phyloP scores from a whole-genome alignment of 306 rosid genomes.

The Fragaria iinumae region DNA sequence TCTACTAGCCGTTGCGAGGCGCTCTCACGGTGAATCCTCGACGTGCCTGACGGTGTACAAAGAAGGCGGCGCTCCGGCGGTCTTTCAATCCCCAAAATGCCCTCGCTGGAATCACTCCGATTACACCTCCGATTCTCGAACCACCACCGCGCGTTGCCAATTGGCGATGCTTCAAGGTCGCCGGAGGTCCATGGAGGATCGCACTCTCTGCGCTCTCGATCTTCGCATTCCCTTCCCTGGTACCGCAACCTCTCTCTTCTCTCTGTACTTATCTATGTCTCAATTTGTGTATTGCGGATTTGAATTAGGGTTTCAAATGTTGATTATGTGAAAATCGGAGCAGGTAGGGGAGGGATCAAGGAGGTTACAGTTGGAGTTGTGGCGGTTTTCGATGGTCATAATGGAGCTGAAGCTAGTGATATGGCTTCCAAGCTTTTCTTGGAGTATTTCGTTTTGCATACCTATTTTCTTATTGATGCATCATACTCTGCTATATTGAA shows the following conservation, averaged over 20 bases:
- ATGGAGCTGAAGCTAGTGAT: slow-evolving; percentile 94
- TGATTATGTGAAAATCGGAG: slow-evolving; percentile 26
- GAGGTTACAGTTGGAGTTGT: slow-evolving; percentile 80
- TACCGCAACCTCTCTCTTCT: slow-evolving; percentile 17
- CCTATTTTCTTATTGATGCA: slow-evolving; percentile 92
- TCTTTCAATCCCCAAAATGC: slow-evolving; percentile 86
- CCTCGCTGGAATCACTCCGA: slow-evolving; percentile 80
- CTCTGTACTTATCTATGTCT: background rate
- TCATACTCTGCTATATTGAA: slow-evolving; percentile 55
- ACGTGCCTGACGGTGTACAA: slow-evolving; percentile 77
- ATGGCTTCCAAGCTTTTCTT: slow-evolving; percentile 80
- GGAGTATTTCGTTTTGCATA: slow-evolving; percentile 88
- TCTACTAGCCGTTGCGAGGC: slow-evolving; percentile 30
- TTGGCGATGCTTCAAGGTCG: slow-evolving; percentile 71
- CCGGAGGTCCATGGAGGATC: slow-evolving; percentile 73
- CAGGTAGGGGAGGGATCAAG: slow-evolving; percentile 63
- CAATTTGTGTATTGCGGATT: background rate
- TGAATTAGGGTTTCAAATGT: slow-evolving; percentile 13
- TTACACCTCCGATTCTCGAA: slow-evolving; percentile 36
- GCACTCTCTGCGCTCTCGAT: slow-evolving; percentile 79
- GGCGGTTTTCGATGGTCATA: slow-evolving; percentile 95
- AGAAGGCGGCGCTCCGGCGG: slow-evolving; percentile 92
- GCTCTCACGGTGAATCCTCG: slow-evolving; percentile 56
- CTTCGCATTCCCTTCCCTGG: slow-evolving; percentile 79
- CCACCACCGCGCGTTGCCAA: slow-evolving; percentile 54